Conservation (phyloP, 2,329 filamentous ascomycete genomes). For the Microdochium nivale region DNA sequence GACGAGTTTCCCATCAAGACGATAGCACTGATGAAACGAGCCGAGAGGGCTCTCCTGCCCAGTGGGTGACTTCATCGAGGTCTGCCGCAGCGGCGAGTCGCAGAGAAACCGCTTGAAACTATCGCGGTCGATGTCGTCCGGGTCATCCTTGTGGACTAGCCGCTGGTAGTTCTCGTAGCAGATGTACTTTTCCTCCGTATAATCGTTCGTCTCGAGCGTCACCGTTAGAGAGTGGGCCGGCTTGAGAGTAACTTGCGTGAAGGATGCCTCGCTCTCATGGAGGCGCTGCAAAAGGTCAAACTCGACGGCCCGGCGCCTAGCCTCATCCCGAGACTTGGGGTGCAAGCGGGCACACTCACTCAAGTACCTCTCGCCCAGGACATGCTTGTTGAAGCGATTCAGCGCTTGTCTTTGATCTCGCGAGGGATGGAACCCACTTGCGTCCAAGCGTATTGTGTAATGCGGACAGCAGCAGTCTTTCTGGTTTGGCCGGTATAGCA, state of each 20-base stretch:
- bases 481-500: conserved; percentile 74
- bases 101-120: conserved; percentile 71
- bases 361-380: conserved; percentile 60
- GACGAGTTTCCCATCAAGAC: conserved; percentile 66
- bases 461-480: conserved; percentile 82
- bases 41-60: conserved; percentile 51
- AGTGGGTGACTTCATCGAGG: conserved; percentile 31
- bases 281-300: conserved; percentile 61
- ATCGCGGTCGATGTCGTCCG: conserved; percentile 44
- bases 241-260: conserved; percentile 47
- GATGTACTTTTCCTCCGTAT: conserved; percentile 66
- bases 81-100: conserved; percentile 52
- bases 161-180: conserved; percentile 71
- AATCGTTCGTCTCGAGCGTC: conserved; percentile 60
- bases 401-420: conserved; percentile 67
- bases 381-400: conserved; percentile 66
- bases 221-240: conserved; percentile 62
- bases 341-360: conserved; percentile 55
- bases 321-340: conserved; percentile 59
- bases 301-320: conserved; percentile 52
- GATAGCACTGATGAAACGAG: conserved; percentile 76
- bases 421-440: conserved; percentile 52
- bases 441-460: conserved; percentile 72
- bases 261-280: conserved; percentile 56
- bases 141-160: conserved; percentile 60